Evolutionary conservation across 139 green algal genomes (phyloP).

Genomic region (Haematococcus sp.): DNA sequence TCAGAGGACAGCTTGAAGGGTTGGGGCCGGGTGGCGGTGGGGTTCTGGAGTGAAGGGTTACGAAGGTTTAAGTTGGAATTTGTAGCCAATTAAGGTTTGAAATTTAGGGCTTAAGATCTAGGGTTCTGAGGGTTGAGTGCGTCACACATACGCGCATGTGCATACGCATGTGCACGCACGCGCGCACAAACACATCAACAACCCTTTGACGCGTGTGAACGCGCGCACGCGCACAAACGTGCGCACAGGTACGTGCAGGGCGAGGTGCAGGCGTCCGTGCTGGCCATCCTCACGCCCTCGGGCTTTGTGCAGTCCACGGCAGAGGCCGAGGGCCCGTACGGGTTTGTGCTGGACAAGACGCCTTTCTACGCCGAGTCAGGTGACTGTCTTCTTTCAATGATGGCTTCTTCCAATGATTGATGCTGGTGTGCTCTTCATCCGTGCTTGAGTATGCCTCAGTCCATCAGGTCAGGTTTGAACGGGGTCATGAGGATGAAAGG

Average conservation of each 20-base stretch:
- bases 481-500: too few relatives aligned
- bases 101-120: too few relatives aligned
- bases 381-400: conserved; percentile 44
- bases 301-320: conserved; percentile 75
- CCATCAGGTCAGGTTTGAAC: too few relatives aligned
- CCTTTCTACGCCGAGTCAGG: conserved; percentile 94
- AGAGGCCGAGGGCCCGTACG: conserved; percentile 46
- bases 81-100: too few relatives aligned
- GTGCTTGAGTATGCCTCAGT: too few relatives aligned
- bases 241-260: conserved; percentile 75
- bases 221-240: background rate
- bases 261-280: conserved; percentile 58
- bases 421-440: background rate
- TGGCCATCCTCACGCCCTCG: conserved; percentile 69
- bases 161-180: background rate
- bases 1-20: background rate
- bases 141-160: background rate
- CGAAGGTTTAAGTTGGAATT: too few relatives aligned
- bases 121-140: background rate
- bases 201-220: background rate
- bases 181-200: too few relatives aligned
- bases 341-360: conserved; percentile 88
- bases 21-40: too few relatives aligned
- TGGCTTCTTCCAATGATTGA: conserved; percentile 8
- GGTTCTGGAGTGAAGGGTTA: too few relatives aligned